Base-by-base conservation (phyloP, 140 eudicot species). In the Erigeron philadelphicus region DNA sequence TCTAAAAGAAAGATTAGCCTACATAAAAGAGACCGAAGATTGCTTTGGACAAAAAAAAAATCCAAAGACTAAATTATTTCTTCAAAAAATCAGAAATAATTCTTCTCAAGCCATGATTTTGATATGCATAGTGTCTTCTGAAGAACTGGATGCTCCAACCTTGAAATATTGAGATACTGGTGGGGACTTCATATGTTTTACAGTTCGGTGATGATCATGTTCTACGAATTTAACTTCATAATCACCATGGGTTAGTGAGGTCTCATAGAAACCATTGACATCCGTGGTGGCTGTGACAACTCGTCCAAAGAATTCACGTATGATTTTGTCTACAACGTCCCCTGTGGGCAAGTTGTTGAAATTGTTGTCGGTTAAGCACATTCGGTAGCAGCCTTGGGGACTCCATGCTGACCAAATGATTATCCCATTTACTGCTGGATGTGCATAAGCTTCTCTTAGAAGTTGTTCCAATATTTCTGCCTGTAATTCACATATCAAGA, bases 361-460 rank as follows among this genome's bases (percentile, higher is more conserved):
- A 66, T 77, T 79, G 50, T 81, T 79, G 66, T 90, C 87, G 0
- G 95, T 87, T 58, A 90, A 75, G 25, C 95, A 87, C 97, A 87
- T 90, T 16, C 55, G 25, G 54, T 25, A 80, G 45, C 95, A 87
- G 3, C 91, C 91, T 7, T 74, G 15, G 0, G 87, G 89, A 48
- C 64, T 17, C 91, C 87, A 80, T 8, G 89, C 82, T 19, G 81
- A 64, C 92, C 92, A 90, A 11, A 90, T 0, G 4, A 87, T 35
- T 11, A 90, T 86, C 15, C 95, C 92, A 8, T 79, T 17, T 11
- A 90, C 79, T 0, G 82, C 75, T 52, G 81, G 83, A 61, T 90
- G 92, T 5, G 87, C 70, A 61, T 73, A 87, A 8, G 72, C 80
- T 68, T 90, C 97, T 61, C 83, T 77, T 19, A 90, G 15, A 25